Evolutionary conservation across 2,329 filamentous ascomycete genomes (phyloP).

Genomic region (Alternaria arbusti): DNA sequence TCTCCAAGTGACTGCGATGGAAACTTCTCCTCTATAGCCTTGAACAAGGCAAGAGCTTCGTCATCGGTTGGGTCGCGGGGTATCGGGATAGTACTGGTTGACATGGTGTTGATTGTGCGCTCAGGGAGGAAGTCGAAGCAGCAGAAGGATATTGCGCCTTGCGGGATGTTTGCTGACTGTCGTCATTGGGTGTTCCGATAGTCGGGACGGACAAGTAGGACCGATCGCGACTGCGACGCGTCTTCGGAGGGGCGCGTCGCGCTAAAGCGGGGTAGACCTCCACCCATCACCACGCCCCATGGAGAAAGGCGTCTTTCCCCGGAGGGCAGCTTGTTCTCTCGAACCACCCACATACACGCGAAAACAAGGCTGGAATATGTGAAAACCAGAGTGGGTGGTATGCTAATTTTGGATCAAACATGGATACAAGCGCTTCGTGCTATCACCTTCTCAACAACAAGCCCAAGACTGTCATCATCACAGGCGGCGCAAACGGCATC

Average conservation of each 20-base stretch:
- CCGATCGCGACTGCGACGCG: neutral
- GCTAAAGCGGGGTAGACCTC: neutral
- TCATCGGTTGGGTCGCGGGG: constrained; percentile 44
- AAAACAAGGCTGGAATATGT: neutral
- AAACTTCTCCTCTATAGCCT: constrained; percentile 52
- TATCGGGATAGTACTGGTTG: constrained; percentile 16
- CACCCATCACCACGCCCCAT: neutral
- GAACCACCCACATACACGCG: neutral
- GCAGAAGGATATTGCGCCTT: neutral
- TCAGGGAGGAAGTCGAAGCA: neutral
- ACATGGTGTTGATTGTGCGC: constrained; percentile 8
- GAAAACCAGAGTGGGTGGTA: neutral
- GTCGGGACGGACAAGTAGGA: neutral
- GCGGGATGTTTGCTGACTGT: neutral
- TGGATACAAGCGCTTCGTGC: neutral
- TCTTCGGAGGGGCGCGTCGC: neutral
- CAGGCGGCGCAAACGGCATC: constrained; percentile 52
- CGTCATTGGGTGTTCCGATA: neutral
- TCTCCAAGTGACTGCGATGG: constrained; percentile 50
- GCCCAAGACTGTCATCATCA: constrained; percentile 51
- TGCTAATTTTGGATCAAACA: neutral
- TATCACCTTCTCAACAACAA: constrained; percentile 19
- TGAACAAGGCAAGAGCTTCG: constrained; percentile 52
- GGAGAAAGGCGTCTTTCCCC: neutral
- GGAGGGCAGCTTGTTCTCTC: neutral